Base-by-base conservation (phyloP, 1,284 basidiomycete genomes). In the Rhodotorula sp. region DNA sequence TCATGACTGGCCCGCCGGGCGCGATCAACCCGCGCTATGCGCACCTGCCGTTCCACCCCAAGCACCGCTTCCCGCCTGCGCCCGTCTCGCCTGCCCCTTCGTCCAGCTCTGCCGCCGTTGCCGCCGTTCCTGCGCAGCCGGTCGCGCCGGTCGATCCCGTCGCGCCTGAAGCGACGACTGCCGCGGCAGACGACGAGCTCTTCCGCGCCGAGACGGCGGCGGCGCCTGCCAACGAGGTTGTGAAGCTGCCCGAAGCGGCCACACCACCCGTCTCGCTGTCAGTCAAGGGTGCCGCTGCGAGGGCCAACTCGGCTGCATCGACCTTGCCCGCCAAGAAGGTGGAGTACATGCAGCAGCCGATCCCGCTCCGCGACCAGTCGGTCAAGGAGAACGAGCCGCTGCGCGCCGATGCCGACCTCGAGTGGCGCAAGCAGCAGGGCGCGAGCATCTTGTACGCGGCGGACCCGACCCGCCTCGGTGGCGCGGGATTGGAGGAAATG, bases 21-120 rank as follows among this genome's bases (percentile, higher is more conserved):
- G 44, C 72, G 3, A 66, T 74, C 66, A 74, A 74, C 64, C 72
- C 74, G 23, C 69, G 69, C 44, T 74, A 59, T 61, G 72, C 74
- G 8, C 64, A 74, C 52, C 61, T 74, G 9, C 72, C 74, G 4
- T 74, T 74, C 70, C 74, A 76, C 41, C 74, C 74, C 16, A 63
- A 60, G 14, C 72, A 76, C 56, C 74, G 72, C 45, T 76, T 72
- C 67, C 70, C 70, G 41, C 71, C 46, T 27, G 10, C 66, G 45
- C 45, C 57, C 16, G 19, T 13, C 56, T 34, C 34, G 34, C 34
- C 34, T 34, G 34, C 34, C 34, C 34, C 34, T 34, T 52, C 54
- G n/a, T 14, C 65, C 50, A 34, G 34, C 34, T 34, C 34, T 34
- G 34, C 34, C 34, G 34, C 34, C 34, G 34, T 34, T 21, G 17